Percentiles rank a stretch among this genome's conserved stretches.
Conservation (phyloP, 495 filamentous ascomycete genomes). For the Clavariopsis aquatica region DNA sequence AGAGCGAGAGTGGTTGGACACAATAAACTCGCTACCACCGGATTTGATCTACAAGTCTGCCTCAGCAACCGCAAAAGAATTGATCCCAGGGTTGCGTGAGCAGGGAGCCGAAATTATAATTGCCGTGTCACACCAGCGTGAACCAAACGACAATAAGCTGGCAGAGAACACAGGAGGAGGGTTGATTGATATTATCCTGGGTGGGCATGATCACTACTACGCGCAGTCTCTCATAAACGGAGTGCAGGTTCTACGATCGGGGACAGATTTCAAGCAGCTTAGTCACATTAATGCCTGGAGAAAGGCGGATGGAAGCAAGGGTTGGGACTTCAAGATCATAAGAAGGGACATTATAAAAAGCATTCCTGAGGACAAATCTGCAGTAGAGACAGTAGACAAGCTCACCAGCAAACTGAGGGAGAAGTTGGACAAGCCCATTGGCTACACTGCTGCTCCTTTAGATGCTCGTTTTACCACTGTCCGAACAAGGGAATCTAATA, state of each 20-base stretch:
- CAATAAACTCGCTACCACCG: slow-evolving; percentile 81
- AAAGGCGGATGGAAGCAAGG: slow-evolving; percentile 47
- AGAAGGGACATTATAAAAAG: slow-evolving; percentile 69
- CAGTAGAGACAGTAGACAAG: slow-evolving; percentile 60
- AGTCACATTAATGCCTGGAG: slow-evolving; percentile 77
- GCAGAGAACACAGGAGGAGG: slow-evolving; percentile 66
- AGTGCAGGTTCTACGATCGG: slow-evolving; percentile 77
- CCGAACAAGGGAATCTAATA: slow-evolving; percentile 71
- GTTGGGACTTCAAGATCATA: slow-evolving; percentile 77
- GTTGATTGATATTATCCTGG: slow-evolving; percentile 78
- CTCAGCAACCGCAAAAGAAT: slow-evolving; percentile 65
- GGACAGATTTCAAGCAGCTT: slow-evolving; percentile 86
- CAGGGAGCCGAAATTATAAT: slow-evolving; percentile 80
- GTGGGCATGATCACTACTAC: slow-evolving; percentile 91
- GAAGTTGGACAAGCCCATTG: slow-evolving; percentile 79
- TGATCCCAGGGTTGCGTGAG: slow-evolving; percentile 67
- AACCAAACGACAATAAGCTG: slow-evolving; percentile 76
- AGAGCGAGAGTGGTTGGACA: slow-evolving; percentile 79
- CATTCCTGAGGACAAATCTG: slow-evolving; percentile 62
- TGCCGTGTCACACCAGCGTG: slow-evolving; percentile 79
- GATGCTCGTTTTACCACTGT: slow-evolving; percentile 86
- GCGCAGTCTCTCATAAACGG: slow-evolving; percentile 72
- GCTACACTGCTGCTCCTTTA: slow-evolving; percentile 74
- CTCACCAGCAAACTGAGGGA: slow-evolving; percentile 69
- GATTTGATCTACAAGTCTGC: slow-evolving; percentile 78